These are phyloP conservation scores for Oropetium thomaeum DNA, from an alignment of 176 grass and related monocot species.

Conservation along the genomic window DNA sequence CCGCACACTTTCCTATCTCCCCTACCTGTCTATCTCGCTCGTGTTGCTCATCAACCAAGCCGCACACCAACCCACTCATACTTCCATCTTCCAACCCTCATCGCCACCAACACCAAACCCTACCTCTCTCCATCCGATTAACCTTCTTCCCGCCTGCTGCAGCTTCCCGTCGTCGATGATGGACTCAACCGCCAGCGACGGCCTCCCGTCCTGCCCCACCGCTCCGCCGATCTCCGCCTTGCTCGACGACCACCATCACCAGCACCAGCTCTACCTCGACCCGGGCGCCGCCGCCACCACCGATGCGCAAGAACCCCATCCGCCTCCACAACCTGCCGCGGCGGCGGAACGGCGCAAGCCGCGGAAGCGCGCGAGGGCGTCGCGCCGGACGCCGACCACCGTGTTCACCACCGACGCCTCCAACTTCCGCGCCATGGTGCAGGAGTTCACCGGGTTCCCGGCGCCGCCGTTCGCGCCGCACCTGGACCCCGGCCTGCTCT, in stretches of 20 bases:
- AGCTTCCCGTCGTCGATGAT: constrained; percentile 19
- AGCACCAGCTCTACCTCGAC: constrained; percentile 32
- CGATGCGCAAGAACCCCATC: not conserved
- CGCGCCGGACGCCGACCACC: constrained; percentile 61
- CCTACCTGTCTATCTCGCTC: not conserved
- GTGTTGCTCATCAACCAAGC: not conserved
- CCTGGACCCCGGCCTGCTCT: constrained; percentile 30
- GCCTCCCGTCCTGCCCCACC: not conserved
- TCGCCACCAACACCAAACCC: constrained; percentile 18
- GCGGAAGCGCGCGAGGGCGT: constrained; percentile 62
- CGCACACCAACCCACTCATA: constrained; percentile 9
- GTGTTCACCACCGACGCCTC: constrained; percentile 65
- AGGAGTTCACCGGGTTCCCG: constrained; percentile 89
- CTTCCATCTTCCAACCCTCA: not conserved
- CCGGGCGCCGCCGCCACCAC: not conserved
- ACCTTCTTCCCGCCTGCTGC: constrained; percentile 8
- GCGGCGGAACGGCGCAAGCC: not conserved
- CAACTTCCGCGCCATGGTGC: constrained; percentile 90
- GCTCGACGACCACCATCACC: not conserved
- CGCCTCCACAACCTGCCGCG: not conserved
- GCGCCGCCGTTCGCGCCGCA: constrained; percentile 47
- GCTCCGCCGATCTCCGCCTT: not conserved
- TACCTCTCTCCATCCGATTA: constrained; percentile 18
- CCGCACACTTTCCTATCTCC: not conserved
- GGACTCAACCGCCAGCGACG: constrained; percentile 18